Percentiles rank a stretch among this genome's conserved stretches.
These are phyloP conservation scores for Aristolochia contorta DNA, from an alignment of 164 flowering plant species.

Conservation along the genomic window DNA sequence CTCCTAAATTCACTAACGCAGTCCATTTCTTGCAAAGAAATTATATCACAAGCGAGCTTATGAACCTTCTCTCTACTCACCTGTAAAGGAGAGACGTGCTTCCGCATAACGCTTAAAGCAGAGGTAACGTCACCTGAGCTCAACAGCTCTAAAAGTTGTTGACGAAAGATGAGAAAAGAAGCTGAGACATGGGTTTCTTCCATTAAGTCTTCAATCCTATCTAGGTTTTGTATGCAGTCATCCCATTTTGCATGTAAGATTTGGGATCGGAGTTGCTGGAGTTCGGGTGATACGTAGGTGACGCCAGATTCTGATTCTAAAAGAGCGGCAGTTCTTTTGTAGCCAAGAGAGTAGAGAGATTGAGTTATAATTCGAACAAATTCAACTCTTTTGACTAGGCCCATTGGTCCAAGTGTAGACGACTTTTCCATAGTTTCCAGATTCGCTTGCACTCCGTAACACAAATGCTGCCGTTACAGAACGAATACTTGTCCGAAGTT, in stretches of 20 bases:
- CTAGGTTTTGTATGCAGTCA: conserved; percentile 34
- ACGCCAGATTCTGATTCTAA: conserved; percentile 73
- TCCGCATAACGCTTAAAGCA: conserved; percentile 46
- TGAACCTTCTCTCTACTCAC: conserved; percentile 40
- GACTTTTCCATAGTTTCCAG: conserved; percentile 26
- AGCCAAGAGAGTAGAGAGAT: conserved; percentile 67
- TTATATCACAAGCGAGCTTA: conserved; percentile 37
- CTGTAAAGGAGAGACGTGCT: conserved; percentile 30
- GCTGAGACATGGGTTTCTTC: conserved; percentile 46
- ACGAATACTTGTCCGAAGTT: too few relatives aligned
- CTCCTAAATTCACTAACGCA: conserved; percentile 27
- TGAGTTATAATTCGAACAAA: conserved; percentile 59
- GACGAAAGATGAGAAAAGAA: conserved; percentile 46
- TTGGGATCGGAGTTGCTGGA: conserved; percentile 36
- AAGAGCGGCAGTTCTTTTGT: conserved; percentile 43
- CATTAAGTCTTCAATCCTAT: conserved; percentile 24
- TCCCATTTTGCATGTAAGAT: conserved; percentile 55
- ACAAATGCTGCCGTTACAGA: too few relatives aligned
- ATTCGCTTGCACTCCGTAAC: too few relatives aligned
- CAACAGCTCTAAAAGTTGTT: conserved; percentile 49
- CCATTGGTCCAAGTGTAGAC: conserved; percentile 38
- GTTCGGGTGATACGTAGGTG: conserved; percentile 27
- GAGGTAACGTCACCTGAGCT: conserved; percentile 34
- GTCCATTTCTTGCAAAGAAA: conserved; percentile 29
- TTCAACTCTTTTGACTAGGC: conserved; percentile 52